These are phyloP conservation scores for Russula virescens DNA, from an alignment of 768 basidiomycete species.

Conservation along the genomic window DNA sequence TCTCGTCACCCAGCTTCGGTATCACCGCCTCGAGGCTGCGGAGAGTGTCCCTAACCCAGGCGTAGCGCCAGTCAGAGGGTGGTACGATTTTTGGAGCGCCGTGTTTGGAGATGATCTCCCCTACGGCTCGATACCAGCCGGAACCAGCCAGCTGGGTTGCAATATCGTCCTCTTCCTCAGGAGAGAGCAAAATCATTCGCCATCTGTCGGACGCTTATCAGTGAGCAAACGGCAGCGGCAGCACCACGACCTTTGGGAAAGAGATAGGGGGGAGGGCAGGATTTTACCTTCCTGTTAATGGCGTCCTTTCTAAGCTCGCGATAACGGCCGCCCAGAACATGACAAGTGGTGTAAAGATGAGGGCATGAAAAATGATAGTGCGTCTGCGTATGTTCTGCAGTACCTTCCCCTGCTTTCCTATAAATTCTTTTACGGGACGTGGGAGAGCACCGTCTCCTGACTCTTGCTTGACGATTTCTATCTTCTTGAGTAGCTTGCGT, in stretches of 20 bases:
- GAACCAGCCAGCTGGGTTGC: conserved; percentile 73
- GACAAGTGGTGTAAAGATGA: conserved; percentile 54
- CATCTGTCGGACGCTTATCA: conserved; percentile 43
- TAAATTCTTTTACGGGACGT: conserved; percentile 32
- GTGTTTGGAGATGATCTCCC: conserved; percentile 65
- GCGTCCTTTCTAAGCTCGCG: conserved; percentile 71
- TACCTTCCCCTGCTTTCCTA: conserved; percentile 45
- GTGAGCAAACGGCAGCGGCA: conserved; percentile 9
- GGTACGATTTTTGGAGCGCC: conserved; percentile 59
- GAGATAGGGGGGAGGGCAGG: not conserved
- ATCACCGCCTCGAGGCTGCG: conserved; percentile 71
- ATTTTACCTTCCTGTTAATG: conserved; percentile 72
- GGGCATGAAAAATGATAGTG: conserved; percentile 45
- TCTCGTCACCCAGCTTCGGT: conserved; percentile 58
- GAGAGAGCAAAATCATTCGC: conserved; percentile 84
- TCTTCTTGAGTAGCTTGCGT: conserved; percentile 44
- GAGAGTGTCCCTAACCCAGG: conserved; percentile 79
- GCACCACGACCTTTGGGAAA: not conserved
- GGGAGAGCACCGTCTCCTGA: conserved; percentile 37
- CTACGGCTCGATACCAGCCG: conserved; percentile 84
- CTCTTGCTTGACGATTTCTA: conserved; percentile 37
- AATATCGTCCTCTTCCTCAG: conserved; percentile 89
- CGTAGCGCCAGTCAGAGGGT: conserved; percentile 79
- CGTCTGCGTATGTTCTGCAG: conserved; percentile 45
- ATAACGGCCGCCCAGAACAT: conserved; percentile 66